Evolutionary conservation across 768 basidiomycete species (phyloP).

Genomic region (Mycena vulgaris): DNA sequence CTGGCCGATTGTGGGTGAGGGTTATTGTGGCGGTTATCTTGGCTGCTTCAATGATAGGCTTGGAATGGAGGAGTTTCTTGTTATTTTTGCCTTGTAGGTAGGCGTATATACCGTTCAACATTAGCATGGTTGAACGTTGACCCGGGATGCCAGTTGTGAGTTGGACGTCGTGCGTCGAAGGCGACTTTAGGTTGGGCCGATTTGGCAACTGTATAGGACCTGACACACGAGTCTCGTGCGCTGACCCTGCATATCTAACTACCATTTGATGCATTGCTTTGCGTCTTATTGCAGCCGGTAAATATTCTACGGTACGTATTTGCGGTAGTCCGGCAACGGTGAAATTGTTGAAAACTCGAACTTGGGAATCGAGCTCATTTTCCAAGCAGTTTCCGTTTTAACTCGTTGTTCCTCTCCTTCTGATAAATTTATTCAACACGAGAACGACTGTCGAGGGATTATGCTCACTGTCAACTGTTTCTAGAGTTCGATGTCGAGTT

Average conservation of each 20-base stretch:
- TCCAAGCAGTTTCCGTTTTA: neutral
- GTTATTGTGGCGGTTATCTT: neutral
- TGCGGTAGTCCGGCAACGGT: no score
- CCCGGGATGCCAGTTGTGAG: no score
- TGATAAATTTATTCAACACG: neutral
- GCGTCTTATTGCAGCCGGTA: no score
- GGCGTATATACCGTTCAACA: neutral
- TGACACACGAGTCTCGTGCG: no score
- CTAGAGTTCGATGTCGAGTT: slow-evolving; percentile 2
- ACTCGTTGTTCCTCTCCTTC: slow-evolving; percentile 1
- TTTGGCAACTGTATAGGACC: no score
- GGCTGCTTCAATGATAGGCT: neutral
- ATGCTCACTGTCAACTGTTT: neutral
- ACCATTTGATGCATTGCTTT: no score
- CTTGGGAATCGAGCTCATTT: neutral
- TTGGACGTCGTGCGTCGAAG: no score
- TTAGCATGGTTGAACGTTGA: no score
- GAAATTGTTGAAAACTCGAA: no score
- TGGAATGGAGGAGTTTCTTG: neutral
- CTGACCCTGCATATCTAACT: no score
- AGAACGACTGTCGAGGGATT: neutral
- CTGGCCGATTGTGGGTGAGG: neutral
- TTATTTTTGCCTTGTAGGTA: slow-evolving; percentile 1
- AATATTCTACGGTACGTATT: no score
- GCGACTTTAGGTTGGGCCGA: no score